phyloP scores from a whole-genome alignment of 1,284 basidiomycete genomes.

The Apiotrichum siamense region DNA sequence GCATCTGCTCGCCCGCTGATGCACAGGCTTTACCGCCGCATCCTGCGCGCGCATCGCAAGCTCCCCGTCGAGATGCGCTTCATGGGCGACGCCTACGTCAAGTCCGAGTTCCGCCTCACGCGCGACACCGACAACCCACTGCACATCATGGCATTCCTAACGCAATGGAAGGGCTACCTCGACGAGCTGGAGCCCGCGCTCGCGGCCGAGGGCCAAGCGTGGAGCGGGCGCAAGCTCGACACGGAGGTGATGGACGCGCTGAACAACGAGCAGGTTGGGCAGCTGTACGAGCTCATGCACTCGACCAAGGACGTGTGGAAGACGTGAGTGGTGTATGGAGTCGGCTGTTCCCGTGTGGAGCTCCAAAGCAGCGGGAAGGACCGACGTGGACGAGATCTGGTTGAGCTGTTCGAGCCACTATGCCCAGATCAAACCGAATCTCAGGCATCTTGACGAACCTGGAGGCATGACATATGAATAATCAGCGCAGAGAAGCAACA shows the following conservation, averaged over 20 bases:
- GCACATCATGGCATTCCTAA: constrained; percentile 84
- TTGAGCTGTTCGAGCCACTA: background rate
- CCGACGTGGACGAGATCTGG: background rate
- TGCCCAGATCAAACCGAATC: background rate
- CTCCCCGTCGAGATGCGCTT: constrained; percentile 75
- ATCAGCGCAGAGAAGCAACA: background rate
- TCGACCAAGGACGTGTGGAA: constrained; percentile 81
- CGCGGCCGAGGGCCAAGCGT: constrained; percentile 38
- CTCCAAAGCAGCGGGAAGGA: background rate
- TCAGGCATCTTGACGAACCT: too few species aligned
- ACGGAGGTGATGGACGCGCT: constrained; percentile 76
- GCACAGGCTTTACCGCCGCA: constrained; percentile 67
- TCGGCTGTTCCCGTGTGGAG: background rate
- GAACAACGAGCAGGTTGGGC: constrained; percentile 78
- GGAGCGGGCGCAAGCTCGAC: constrained; percentile 67
- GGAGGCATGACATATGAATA: background rate
- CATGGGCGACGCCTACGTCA: constrained; percentile 82
- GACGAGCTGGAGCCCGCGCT: constrained; percentile 54
- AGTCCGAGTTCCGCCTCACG: constrained; percentile 80
- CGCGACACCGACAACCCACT: constrained; percentile 71
- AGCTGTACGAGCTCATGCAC: constrained; percentile 87
- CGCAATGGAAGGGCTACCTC: constrained; percentile 87
- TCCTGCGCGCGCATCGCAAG: constrained; percentile 69
- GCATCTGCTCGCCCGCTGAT: background rate
- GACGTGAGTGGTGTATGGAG: constrained; percentile 31